These are phyloP conservation scores for Chaetomium cochliodes DNA, from an alignment of 495 filamentous ascomycete species.

Conservation along the genomic window DNA sequence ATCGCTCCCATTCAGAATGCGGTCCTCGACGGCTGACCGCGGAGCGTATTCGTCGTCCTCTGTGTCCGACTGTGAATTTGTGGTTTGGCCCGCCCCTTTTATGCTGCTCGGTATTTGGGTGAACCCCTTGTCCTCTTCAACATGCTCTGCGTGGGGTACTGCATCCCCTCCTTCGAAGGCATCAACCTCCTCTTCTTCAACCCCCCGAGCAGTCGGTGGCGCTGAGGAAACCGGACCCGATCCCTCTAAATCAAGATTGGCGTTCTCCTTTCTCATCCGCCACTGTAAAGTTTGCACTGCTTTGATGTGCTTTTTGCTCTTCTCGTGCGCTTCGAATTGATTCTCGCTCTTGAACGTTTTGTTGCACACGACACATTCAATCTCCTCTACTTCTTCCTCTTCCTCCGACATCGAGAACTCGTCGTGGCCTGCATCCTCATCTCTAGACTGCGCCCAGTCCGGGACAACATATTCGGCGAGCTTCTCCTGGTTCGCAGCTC, in stretches of 20 bases:
- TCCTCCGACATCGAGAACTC: constrained; percentile 51
- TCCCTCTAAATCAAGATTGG: constrained; percentile 53
- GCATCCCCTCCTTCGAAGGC: background rate
- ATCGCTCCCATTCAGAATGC: constrained; percentile 29
- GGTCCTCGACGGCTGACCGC: constrained; percentile 41
- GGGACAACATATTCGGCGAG: constrained; percentile 63
- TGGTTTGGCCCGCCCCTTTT: constrained; percentile 1
- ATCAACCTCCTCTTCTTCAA: constrained; percentile 16
- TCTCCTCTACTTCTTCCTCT: constrained; percentile 60
- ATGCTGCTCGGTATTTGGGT: background rate
- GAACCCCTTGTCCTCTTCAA: constrained; percentile 12
- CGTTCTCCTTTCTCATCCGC: constrained; percentile 80
- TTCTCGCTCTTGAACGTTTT: constrained; percentile 94
- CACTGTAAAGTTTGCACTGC: constrained; percentile 72
- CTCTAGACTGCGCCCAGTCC: constrained; percentile 69
- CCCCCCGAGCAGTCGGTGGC: constrained; percentile 36
- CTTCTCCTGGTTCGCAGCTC: constrained; percentile 77
- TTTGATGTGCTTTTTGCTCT: constrained; percentile 92
- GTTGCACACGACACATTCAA: constrained; percentile 87
- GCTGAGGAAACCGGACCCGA: constrained; percentile 29
- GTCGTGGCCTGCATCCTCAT: constrained; percentile 40
- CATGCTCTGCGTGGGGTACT: background rate
- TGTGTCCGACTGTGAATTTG: constrained; percentile 12
- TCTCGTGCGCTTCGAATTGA: constrained; percentile 90
- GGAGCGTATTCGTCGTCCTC: constrained; percentile 49